Conservation (phyloP, 495 filamentous ascomycete genomes). For the Xylona heveae region DNA sequence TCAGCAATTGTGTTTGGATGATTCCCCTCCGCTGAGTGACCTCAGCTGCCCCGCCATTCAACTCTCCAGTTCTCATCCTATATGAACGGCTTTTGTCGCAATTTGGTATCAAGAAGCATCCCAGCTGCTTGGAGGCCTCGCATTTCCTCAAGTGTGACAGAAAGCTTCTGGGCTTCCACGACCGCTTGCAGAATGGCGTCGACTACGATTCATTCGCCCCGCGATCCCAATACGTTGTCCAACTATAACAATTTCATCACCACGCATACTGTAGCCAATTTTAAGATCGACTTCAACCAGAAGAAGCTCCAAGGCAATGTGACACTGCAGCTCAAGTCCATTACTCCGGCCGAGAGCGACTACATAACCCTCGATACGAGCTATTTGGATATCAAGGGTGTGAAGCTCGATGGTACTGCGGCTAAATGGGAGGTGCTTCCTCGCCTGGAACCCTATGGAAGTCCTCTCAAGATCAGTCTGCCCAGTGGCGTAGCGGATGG, state of each 20-base stretch:
- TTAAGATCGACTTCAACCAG: conserved; percentile 62
- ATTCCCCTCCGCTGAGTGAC: too few relatives aligned
- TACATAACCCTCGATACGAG: conserved; percentile 80
- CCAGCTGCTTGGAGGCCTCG: too few relatives aligned
- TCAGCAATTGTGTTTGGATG: too few relatives aligned
- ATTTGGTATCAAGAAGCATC: too few relatives aligned
- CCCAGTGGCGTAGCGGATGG: conserved; percentile 39
- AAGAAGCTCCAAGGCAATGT: conserved; percentile 57
- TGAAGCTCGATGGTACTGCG: conserved; percentile 37
- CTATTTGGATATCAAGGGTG: conserved; percentile 43
- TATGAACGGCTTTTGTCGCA: too few relatives aligned
- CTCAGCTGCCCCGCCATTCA: too few relatives aligned
- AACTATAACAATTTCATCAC: conserved; percentile 78
- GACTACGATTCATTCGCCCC: too few relatives aligned
- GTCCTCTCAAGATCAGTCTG: conserved; percentile 51
- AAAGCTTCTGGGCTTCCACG: too few relatives aligned
- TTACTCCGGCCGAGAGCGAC: conserved; percentile 41
- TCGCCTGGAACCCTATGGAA: conserved; percentile 53
- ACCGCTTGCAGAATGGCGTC: too few relatives aligned
- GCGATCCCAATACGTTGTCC: conserved; percentile 78
- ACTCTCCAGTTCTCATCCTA: too few relatives aligned
- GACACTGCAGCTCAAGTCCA: conserved; percentile 45
- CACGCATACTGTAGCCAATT: conserved; percentile 54
- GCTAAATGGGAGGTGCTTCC: conserved; percentile 49
- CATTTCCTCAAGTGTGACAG: too few relatives aligned